Percentiles rank a stretch among this genome's conserved stretches.
Evolutionary conservation across 2,329 filamentous ascomycete species (phyloP).

Genomic region (Gyromitra esculenta): DNA sequence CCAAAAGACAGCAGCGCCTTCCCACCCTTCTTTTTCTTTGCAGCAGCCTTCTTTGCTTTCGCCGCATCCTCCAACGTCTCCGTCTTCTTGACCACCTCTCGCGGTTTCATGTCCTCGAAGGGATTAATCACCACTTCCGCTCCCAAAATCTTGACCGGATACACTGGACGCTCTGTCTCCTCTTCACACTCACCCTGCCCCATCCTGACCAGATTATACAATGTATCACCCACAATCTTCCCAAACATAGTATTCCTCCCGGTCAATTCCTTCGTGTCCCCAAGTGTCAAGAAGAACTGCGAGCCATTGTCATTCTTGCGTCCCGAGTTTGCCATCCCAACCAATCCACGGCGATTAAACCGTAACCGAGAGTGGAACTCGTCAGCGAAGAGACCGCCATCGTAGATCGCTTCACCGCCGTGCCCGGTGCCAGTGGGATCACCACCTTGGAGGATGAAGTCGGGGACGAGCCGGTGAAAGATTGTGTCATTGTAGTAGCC

Average conservation of each 20-base stretch:
- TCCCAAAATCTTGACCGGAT: constrained; percentile 79
- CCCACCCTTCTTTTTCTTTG: constrained; percentile 73
- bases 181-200: constrained; percentile 80
- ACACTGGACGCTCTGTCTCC: constrained; percentile 79
- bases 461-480: constrained; percentile 91
- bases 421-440: constrained; percentile 93
- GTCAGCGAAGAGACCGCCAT: constrained; percentile 82
- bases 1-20: constrained; percentile 83
- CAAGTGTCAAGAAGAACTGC: constrained; percentile 95
- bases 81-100: constrained; percentile 67
- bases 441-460: constrained; percentile 93
- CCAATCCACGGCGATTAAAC: constrained; percentile 86
- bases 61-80: constrained; percentile 63
- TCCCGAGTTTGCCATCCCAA: constrained; percentile 96
- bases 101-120: constrained; percentile 81
- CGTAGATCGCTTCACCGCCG: constrained; percentile 91
- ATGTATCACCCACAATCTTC: constrained; percentile 88
- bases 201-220: constrained; percentile 95
- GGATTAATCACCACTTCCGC: constrained; percentile 83
- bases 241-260: constrained; percentile 95
- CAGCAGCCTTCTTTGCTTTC: constrained; percentile 62
- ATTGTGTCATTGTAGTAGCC: constrained; percentile 94
- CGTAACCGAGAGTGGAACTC: constrained; percentile 92
- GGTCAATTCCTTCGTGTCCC: constrained; percentile 81
- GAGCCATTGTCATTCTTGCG: constrained; percentile 82